Evolutionary conservation across 1,284 basidiomycete genomes (phyloP).

Genomic region (Amylostereum chailletii): DNA sequence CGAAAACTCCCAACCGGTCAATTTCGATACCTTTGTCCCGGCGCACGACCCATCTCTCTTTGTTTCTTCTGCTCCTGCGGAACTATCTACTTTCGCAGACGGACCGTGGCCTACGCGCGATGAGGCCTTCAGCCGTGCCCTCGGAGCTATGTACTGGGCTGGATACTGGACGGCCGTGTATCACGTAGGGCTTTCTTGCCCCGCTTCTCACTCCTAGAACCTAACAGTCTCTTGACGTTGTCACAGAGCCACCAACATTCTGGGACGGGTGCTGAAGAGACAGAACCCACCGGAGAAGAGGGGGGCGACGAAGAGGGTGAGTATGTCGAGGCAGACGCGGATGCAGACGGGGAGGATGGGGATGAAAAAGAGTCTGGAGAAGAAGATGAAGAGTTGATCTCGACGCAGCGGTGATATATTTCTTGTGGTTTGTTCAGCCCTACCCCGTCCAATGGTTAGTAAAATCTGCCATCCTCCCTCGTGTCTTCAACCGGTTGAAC

Average conservation of each 20-base stretch:
- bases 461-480: too few species aligned
- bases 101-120: conserved; percentile 45
- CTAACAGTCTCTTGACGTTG: background rate
- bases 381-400: conserved; percentile 23
- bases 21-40: conserved; percentile 64
- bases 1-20: conserved; percentile 48
- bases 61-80: conserved; percentile 17
- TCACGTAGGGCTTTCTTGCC: conserved; percentile 34
- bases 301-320: conserved; percentile 13
- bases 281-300: conserved; percentile 11
- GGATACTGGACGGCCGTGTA: conserved; percentile 81
- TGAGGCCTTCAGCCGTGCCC: conserved; percentile 64
- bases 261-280: conserved; percentile 2
- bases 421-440: too few species aligned
- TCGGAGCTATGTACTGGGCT: conserved; percentile 73
- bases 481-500: too few species aligned
- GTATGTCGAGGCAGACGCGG: conserved; percentile 16
- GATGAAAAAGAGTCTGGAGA: conserved; percentile 3
- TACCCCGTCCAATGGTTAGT: too few species aligned
- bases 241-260: background rate
- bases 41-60: conserved; percentile 53
- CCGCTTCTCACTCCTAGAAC: too few species aligned
- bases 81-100: conserved; percentile 14
- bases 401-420: conserved; percentile 27
- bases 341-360: conserved; percentile 19